Conservation (phyloP, 2,329 filamentous ascomycete species). For the Aspergillus calidoustus region DNA sequence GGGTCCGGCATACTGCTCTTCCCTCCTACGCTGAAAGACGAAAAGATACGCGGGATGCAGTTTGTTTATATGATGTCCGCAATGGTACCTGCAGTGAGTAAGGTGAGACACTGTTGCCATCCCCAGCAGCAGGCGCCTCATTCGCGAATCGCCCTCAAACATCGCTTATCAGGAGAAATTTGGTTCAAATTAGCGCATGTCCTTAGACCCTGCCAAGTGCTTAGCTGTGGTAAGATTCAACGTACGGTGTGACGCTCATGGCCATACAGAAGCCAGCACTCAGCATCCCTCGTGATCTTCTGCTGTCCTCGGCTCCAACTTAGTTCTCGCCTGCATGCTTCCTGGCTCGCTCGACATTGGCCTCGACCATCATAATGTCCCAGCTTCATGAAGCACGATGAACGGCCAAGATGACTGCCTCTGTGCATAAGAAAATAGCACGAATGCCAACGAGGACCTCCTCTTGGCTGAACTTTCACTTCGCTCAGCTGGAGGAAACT, state of each 20-base stretch:
- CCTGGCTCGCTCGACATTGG: no score
- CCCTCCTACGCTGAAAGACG: not conserved
- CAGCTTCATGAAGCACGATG: no score
- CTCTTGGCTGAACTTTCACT: no score
- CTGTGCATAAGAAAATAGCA: no score
- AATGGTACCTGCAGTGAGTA: not conserved
- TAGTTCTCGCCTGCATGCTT: not conserved
- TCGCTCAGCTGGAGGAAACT: not conserved
- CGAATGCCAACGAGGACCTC: no score
- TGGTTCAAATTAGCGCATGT: not conserved
- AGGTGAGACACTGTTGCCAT: slow-evolving; percentile 4
- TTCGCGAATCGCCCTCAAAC: not conserved
- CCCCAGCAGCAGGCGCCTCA: not conserved
- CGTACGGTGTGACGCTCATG: not conserved
- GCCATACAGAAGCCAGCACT: not conserved
- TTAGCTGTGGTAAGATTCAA: not conserved
- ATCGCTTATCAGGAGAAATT: slow-evolving; percentile 7
- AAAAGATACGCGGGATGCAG: not conserved
- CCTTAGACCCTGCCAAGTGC: slow-evolving; percentile 6
- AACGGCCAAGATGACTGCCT: no score
- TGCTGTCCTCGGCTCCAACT: not conserved
- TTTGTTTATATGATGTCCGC: not conserved
- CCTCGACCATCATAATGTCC: no score
- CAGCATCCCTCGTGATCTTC: not conserved
- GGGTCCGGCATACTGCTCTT: not conserved